Conservation (phyloP, 2,329 filamentous ascomycete genomes). For the Periconia sp. region DNA sequence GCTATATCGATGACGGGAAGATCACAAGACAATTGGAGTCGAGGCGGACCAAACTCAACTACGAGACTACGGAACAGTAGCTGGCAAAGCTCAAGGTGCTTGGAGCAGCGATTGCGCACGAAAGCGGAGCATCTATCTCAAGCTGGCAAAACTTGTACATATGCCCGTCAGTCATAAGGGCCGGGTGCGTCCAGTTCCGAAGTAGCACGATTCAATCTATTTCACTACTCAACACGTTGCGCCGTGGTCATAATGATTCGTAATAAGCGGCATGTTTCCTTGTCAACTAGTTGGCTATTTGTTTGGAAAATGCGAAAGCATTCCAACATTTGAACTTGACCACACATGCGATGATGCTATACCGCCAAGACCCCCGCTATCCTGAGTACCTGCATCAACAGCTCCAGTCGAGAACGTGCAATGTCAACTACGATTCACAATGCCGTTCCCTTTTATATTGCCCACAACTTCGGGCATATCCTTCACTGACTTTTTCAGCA, state of each 20-base stretch:
- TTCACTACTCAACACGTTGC: neutral
- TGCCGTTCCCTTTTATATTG: conserved; percentile 88
- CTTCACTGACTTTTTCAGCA: conserved; percentile 75
- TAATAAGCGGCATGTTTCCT: neutral
- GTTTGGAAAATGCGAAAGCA: neutral
- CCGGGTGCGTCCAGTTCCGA: neutral
- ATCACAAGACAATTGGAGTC: neutral
- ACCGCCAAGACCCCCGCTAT: conserved; percentile 28
- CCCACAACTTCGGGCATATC: conserved; percentile 88
- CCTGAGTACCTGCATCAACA: conserved; percentile 27
- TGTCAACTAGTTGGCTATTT: neutral
- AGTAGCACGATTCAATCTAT: neutral
- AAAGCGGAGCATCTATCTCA: conserved; percentile 14
- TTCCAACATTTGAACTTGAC: neutral
- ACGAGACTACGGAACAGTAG: conserved; percentile 1
- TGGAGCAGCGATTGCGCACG: conserved; percentile 9
- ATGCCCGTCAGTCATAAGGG: conserved; percentile 17
- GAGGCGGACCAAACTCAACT: neutral
- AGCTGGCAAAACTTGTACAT: conserved; percentile 31
- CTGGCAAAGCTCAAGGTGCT: conserved; percentile 5
- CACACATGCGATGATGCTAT: neutral
- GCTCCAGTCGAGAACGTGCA: conserved; percentile 6
- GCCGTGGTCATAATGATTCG: neutral
- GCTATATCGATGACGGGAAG: neutral
- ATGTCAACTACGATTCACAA: conserved; percentile 42